Base-by-base conservation (phyloP, 495 filamentous ascomycete genomes). In the Aspergillus coremiiformis region DNA sequence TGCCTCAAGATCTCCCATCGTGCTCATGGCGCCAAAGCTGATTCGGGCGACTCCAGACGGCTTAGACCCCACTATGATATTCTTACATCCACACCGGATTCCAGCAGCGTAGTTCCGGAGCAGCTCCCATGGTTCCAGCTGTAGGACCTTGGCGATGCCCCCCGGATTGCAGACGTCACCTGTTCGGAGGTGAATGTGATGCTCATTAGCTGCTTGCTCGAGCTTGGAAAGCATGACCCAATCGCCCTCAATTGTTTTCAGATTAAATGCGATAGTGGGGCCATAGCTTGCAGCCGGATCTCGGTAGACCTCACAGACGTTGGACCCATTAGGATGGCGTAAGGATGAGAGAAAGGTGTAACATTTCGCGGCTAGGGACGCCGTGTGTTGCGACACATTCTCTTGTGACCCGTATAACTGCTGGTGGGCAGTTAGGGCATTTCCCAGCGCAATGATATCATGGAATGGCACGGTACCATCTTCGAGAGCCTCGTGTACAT, bases 381-480 rank as follows among this genome's bases (percentile, higher is more conserved):
- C 68, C 5, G 84, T 84, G 61, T 91, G 85, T 10, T 67, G 63
- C 12, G 84, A 83, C 21, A 90, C 76, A 33, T 66, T 70, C 30
- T 73, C 69, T 74, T 87, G 84, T 9, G 76, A 79, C 2, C 76
- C 73, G 61, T 79, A 91, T 5, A 92, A 62, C 30, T 67, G 70
- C 26, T 66, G 56, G 59, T 90, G 86, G 2, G 81, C 72, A n/a
- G 79, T 74, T 23, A 92, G 79, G 4, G 85, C 87, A 58, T 77
- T 75, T 0, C 79, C 82, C 9, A 92, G 75, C 1, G 84, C 86
- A 22, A 89, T 62, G 54, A 91, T 89, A 56, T 69, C 84, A 65
- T 89, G 87, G 56, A 89, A 87, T n/a, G 86, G 84, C 5, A 87
- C 63, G 6, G 87, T 91, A 3, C 87, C 87, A 64, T 92, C 87